Evolutionary conservation across 352 stramenopile genomes (phyloP), one percentile per base, ranked within the genome.

Genomic region (Thalassiosira oceanica): DNA sequence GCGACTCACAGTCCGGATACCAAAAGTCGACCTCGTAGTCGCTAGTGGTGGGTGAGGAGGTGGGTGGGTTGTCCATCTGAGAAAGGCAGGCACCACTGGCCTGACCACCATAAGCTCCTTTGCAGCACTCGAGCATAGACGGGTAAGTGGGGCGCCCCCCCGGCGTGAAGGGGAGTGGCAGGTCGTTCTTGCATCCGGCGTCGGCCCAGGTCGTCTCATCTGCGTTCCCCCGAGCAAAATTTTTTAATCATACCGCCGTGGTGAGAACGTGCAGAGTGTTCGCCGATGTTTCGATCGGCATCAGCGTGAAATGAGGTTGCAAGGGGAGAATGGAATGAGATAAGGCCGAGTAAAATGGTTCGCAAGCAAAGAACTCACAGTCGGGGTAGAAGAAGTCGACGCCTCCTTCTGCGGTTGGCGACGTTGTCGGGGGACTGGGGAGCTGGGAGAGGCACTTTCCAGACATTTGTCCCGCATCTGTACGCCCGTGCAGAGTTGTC

Each of bases 41-140:
- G 6, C 7, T 24, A 18, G 31, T n/a, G 8, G 31, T 39, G 31
- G 31, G 31, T 13, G 8, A 13, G 8, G 8, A 8, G 31, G 31
- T 39, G 8, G 31, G 31, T n/a, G 31, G 31, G n/a, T n/a, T 39
- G 31, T 8, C 8, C 8, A 39, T 8, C 31, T n/a, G 8, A 39
- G 31, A 8, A n/a, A 39, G 31, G 31, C 31, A 39, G 37, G 5
- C 24, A 21, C 37, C 37, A 8, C 13, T 26, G n/a, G n/a, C 15
- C n/a, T 46, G 37, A 8, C 53, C 53, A 15, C 21, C 52, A 28
- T 68, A 68, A 5, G 58, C 43, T 0, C 26, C 26, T 7, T 51
- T 29, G 36, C 58, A 68, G 18, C 58, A 68, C 5, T 49, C 58
- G 28, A 42, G 8, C n/a, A 43, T 26, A 1, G 13, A 52, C 13